Percentiles rank a stretch among this genome's conserved stretches.
Conservation (phyloP, 176 grass and related monocot genomes). For the Coix lacrymajobi region DNA sequence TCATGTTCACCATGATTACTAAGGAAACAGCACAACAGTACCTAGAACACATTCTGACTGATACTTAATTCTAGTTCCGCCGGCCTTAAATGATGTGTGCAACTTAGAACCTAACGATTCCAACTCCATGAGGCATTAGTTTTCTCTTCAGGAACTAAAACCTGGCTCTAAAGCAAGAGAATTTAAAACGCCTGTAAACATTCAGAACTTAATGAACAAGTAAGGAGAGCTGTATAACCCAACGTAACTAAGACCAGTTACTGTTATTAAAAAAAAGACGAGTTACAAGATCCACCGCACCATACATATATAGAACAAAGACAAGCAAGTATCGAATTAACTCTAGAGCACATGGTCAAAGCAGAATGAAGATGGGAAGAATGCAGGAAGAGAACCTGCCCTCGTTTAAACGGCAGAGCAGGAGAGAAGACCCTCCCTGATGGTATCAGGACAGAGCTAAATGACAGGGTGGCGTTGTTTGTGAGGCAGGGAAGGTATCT, state of each 20-base stretch:
- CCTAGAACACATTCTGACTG: background rate
- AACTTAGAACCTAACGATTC: background rate
- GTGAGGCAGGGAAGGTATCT: slow-evolving; percentile 2
- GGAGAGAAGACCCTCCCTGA: background rate
- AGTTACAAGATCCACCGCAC: background rate
- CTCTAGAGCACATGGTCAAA: background rate
- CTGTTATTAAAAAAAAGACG: background rate
- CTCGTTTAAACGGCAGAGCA: background rate
- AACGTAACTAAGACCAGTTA: background rate
- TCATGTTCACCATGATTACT: background rate
- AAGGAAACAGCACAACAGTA: background rate
- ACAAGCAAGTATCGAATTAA: background rate
- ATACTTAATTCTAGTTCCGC: background rate
- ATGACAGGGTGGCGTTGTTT: slow-evolving; percentile 6
- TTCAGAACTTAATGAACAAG: background rate
- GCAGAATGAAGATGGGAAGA: background rate
- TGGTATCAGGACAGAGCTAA: slow-evolving; percentile 9
- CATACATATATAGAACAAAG: background rate
- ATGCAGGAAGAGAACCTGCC: slow-evolving; percentile 7
- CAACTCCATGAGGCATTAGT: background rate
- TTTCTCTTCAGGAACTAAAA: background rate
- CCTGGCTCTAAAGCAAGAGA: background rate
- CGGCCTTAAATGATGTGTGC: background rate
- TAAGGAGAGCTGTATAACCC: background rate
- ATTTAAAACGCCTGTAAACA: background rate